Percentiles rank a stretch among this genome's conserved stretches.
Evolutionary conservation across 306 rosid genomes (phyloP).

Genomic region (Alnus rubra): DNA sequence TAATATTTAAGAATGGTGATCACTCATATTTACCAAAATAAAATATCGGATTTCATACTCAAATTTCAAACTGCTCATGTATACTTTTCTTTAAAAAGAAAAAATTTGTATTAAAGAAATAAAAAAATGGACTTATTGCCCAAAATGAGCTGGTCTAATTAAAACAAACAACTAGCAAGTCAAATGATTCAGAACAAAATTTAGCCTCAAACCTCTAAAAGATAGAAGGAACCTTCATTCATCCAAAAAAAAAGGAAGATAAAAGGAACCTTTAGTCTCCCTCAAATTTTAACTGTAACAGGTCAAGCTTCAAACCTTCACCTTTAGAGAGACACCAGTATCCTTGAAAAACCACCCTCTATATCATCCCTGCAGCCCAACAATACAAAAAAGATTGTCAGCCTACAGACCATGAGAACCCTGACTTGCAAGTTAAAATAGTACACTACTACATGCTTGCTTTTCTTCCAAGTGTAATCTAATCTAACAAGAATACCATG

Average conservation of each 20-base stretch:
- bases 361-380: background rate
- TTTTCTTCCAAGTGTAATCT: background rate
- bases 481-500: background rate
- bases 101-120: background rate
- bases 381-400: background rate
- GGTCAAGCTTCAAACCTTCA: background rate
- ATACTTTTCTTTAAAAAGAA: no score
- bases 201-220: background rate
- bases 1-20: background rate
- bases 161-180: background rate
- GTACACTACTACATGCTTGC: background rate
- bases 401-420: background rate
- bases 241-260: no score
- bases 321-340: background rate
- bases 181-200: background rate
- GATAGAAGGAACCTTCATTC: background rate
- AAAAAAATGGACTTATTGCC: background rate
- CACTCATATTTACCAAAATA: background rate
- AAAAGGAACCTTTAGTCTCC: background rate
- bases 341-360: background rate
- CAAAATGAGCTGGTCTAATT: background rate
- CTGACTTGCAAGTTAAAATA: background rate
- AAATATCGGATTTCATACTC: no score
- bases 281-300: background rate
- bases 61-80: no score